phyloP scores from a whole-genome alignment of 2,329 filamentous ascomycete genomes.

The Penicillium sp. region DNA sequence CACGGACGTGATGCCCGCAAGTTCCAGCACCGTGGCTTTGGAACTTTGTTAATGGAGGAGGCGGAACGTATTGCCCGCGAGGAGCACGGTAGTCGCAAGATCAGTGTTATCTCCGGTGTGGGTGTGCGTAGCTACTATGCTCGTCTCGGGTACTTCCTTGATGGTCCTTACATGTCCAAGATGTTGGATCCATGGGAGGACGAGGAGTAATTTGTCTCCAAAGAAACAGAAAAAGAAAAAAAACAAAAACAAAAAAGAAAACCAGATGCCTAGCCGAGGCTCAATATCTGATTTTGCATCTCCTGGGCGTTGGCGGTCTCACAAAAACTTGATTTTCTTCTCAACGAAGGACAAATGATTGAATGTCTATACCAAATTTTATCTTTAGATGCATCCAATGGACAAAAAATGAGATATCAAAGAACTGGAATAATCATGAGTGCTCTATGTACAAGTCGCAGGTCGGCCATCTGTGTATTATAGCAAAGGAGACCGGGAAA shows the following conservation, averaged over 20 bases:
- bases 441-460: slow-evolving; percentile 27
- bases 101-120: slow-evolving; percentile 96
- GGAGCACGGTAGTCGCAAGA: slow-evolving; percentile 90
- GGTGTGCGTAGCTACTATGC: slow-evolving; percentile 94
- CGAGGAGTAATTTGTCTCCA: slow-evolving; percentile 31
- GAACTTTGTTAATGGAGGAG: slow-evolving; percentile 95
- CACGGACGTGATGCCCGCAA: slow-evolving; percentile 93
- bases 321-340: slow-evolving; percentile 19
- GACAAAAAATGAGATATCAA: slow-evolving; percentile 6
- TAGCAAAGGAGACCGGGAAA: slow-evolving; percentile 18
- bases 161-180: slow-evolving; percentile 76
- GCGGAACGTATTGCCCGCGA: slow-evolving; percentile 92
- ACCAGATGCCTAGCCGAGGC: not conserved
- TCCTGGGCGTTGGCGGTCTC: slow-evolving; percentile 24
- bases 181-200: slow-evolving; percentile 45
- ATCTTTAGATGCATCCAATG: slow-evolving; percentile 13
- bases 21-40: slow-evolving; percentile 97
- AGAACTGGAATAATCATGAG: slow-evolving; percentile 17
- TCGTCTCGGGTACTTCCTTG: slow-evolving; percentile 88
- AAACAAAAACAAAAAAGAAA: not conserved
- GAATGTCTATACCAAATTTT: slow-evolving; percentile 25
- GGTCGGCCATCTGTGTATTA: slow-evolving; percentile 10
- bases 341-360: slow-evolving; percentile 27
- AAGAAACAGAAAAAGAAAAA: not conserved
- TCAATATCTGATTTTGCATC: slow-evolving; percentile 16